Conservation (phyloP, 2,329 filamentous ascomycete genomes). For the Beauveria sp. region DNA sequence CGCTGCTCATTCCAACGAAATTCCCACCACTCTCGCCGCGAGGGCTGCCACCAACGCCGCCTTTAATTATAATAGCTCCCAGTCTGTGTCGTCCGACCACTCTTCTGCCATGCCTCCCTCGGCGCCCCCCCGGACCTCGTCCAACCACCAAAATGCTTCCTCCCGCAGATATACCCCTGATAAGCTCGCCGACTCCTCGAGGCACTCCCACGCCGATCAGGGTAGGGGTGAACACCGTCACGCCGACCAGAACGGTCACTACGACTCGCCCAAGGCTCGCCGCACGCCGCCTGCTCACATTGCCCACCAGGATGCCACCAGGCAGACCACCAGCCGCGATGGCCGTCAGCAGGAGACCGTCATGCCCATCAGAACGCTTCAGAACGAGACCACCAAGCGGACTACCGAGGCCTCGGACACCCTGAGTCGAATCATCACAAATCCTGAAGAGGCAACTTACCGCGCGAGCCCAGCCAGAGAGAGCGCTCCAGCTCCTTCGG, state of each 20-base stretch:
- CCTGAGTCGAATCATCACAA: conserved; percentile 61
- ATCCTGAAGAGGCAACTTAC: conserved; percentile 24
- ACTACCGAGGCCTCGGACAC: conserved; percentile 73
- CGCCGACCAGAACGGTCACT: conserved; percentile 21
- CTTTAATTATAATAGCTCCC: conserved; percentile 33
- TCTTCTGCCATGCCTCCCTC: conserved; percentile 59
- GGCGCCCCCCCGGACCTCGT: conserved; percentile 75
- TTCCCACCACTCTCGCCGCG: conserved; percentile 39
- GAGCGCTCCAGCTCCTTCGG: conserved; percentile 37
- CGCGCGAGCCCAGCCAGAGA: conserved; percentile 27
- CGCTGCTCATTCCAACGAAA: conserved; percentile 23
- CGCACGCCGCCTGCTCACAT: conserved; percentile 22
- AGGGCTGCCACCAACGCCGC: conserved; percentile 37
- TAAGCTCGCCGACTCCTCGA: conserved; percentile 34
- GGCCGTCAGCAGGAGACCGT: conserved; percentile 28
- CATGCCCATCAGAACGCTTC: conserved; percentile 39
- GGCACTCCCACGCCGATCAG: conserved; percentile 30
- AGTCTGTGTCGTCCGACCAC: conserved; percentile 31
- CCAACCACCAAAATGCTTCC: conserved; percentile 43
- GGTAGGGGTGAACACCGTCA: conserved; percentile 26
- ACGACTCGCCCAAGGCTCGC: conserved; percentile 21
- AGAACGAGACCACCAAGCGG: conserved; percentile 40
- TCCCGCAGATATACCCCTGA: conserved; percentile 41
- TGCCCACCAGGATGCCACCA: conserved; percentile 30
- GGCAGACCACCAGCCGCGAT: conserved; percentile 32